Evolutionary conservation across 2,329 filamentous ascomycete species (phyloP).

Genomic region (Emericellopsis atlantica): DNA sequence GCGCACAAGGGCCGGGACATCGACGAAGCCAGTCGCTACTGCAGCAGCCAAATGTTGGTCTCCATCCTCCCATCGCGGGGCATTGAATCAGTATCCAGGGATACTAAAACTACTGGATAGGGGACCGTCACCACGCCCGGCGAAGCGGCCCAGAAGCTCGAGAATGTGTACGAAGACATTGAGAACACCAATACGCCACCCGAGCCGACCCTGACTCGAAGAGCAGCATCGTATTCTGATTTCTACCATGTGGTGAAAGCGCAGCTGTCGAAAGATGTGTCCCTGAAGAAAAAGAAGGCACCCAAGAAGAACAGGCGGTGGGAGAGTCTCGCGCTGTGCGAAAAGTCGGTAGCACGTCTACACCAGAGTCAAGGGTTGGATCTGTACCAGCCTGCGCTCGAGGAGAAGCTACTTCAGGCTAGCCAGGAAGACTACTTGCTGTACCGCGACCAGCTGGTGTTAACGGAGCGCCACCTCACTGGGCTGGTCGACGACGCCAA

Average conservation of each 20-base stretch:
- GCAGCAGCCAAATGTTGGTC: slow-evolving; percentile 48
- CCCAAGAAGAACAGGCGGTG: slow-evolving; percentile 28
- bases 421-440: slow-evolving; percentile 75
- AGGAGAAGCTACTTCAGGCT: slow-evolving; percentile 50
- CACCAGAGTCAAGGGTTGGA: background rate
- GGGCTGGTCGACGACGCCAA: slow-evolving; percentile 67
- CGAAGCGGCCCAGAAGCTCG: slow-evolving; percentile 41
- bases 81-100: background rate
- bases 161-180: slow-evolving; percentile 44
- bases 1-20: slow-evolving; percentile 36
- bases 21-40: slow-evolving; percentile 58
- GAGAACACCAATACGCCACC: slow-evolving; percentile 47
- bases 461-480: slow-evolving; percentile 74
- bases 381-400: slow-evolving; percentile 9
- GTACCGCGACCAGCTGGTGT: slow-evolving; percentile 68
- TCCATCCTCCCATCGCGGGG: background rate
- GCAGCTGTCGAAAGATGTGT: slow-evolving; percentile 39
- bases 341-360: background rate
- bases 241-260: slow-evolving; percentile 54
- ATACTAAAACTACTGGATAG: slow-evolving; percentile 19
- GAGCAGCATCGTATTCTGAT: slow-evolving; percentile 65
- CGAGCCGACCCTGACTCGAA: slow-evolving; percentile 48
- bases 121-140: slow-evolving; percentile 33
- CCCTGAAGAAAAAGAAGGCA: slow-evolving; percentile 24
- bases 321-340: slow-evolving; percentile 33